These are phyloP conservation scores for Ganoderma meredithae DNA, from an alignment of 1,284 basidiomycete genomes.

Conservation along the genomic window DNA sequence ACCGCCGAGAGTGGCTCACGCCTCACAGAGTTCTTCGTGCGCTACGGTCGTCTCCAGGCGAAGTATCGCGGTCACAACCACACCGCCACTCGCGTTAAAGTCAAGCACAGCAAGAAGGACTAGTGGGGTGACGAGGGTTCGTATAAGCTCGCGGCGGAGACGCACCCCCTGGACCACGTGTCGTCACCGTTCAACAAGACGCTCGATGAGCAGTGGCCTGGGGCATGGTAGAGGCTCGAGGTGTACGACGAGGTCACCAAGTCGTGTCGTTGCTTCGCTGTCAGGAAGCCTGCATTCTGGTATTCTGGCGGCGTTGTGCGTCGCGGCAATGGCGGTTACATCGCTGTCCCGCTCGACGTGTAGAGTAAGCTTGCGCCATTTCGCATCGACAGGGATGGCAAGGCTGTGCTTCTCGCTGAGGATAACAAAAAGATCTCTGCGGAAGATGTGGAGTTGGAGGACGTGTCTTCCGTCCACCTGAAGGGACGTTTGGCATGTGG, in stretches of 20 bases:
- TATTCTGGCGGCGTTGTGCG: conserved; percentile 11
- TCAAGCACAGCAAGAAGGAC: background rate
- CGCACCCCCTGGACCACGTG: conserved; percentile 5
- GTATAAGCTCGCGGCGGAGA: background rate
- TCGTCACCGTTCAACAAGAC: background rate
- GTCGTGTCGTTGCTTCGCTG: background rate
- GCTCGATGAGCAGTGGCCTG: conserved; percentile 17
- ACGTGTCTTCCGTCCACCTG: no score
- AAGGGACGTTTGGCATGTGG: no score
- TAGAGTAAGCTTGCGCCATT: background rate
- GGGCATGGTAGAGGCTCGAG: conserved; percentile 19
- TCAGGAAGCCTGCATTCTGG: conserved; percentile 23
- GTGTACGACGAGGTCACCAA: conserved; percentile 8
- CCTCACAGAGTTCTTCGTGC: conserved; percentile 13
- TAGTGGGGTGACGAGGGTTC: background rate
- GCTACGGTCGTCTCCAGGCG: conserved; percentile 2
- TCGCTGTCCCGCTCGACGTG: conserved; percentile 4
- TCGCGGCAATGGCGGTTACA: conserved; percentile 25
- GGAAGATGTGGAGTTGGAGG: no score
- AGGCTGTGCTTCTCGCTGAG: no score
- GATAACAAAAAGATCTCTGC: background rate
- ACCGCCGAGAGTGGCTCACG: background rate
- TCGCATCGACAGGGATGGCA: background rate
- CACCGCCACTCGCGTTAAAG: conserved; percentile 10
- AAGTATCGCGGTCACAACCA: conserved; percentile 21